phyloP scores from a whole-genome alignment of 2,329 filamentous ascomycete species.

The Arthrobotrys pseudoclavata region DNA sequence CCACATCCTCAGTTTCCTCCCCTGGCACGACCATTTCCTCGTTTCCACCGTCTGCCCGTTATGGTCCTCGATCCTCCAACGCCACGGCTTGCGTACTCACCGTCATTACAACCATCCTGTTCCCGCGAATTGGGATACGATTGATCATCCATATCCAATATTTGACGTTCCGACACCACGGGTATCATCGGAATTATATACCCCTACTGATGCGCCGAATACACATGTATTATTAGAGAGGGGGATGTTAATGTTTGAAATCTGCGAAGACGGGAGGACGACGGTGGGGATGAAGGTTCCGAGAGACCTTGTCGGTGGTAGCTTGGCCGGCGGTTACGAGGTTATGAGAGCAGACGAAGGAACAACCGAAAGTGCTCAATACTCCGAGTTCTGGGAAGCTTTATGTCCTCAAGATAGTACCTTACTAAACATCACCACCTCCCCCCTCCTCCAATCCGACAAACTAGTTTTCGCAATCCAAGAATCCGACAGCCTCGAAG shows the following conservation, averaged over 20 bases:
- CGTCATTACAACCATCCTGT: constrained; percentile 1
- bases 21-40: constrained; percentile 39
- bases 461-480: constrained; percentile 2
- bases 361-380: neutral
- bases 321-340: neutral
- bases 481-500: neutral
- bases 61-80: constrained; percentile 20
- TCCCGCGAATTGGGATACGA: neutral
- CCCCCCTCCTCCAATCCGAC: neutral
- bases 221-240: constrained; percentile 9
- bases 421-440: neutral
- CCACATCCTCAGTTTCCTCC: constrained; percentile 25
- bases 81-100: neutral
- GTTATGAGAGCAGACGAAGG: neutral
- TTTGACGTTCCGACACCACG: neutral
- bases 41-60: neutral
- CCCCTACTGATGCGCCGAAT: neutral
- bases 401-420: neutral
- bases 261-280: neutral
- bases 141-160: neutral
- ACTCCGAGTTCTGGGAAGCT: neutral
- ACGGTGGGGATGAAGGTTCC: neutral
- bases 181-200: neutral
- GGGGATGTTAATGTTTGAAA: neutral
- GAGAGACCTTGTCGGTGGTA: neutral